phyloP scores from a whole-genome alignment of 352 stramenopile species.

The Phytophthora macrochlamydospora region DNA sequence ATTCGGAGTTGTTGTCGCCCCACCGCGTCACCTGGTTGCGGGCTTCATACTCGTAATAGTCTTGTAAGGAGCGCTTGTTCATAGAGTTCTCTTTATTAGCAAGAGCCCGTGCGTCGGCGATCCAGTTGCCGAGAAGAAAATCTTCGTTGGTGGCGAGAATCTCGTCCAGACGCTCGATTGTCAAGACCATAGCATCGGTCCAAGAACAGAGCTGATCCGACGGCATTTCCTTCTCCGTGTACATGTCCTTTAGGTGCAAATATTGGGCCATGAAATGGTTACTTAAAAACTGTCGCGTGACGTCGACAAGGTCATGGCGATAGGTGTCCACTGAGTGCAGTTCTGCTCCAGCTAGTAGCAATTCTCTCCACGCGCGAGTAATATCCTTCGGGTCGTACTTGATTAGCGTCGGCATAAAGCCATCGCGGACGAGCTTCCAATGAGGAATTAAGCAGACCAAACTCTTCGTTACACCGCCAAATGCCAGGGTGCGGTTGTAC shows the following conservation, averaged over 20 bases:
- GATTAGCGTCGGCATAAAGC: slow-evolving; percentile 79
- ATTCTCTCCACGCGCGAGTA: slow-evolving; percentile 55
- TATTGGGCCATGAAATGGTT: slow-evolving; percentile 70
- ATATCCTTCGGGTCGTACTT: slow-evolving; percentile 75
- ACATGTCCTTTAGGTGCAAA: slow-evolving; percentile 58
- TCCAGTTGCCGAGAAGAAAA: slow-evolving; percentile 77
- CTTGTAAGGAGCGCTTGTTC: slow-evolving; percentile 23
- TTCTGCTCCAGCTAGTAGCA: slow-evolving; percentile 48
- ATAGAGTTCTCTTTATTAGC: slow-evolving; percentile 25
- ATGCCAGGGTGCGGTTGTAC: slow-evolving; percentile 74
- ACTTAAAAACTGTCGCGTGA: slow-evolving; percentile 79
- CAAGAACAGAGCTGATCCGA: slow-evolving; percentile 40
- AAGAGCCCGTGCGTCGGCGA: slow-evolving; percentile 60
- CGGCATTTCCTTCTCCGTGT: slow-evolving; percentile 32
- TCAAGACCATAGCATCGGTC: slow-evolving; percentile 52
- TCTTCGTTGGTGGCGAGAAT: slow-evolving; percentile 70
- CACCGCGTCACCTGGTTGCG: slow-evolving; percentile 83
- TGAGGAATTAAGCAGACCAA: slow-evolving; percentile 70
- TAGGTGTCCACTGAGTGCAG: slow-evolving; percentile 60
- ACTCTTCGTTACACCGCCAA: slow-evolving; percentile 79
- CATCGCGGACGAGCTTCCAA: slow-evolving; percentile 64
- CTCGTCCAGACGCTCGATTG: slow-evolving; percentile 62
- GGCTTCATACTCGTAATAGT: slow-evolving; percentile 85
- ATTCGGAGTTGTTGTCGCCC: slow-evolving; percentile 78
- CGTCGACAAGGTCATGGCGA: slow-evolving; percentile 78